Evolutionary conservation across 441 rosid genomes (phyloP).

Genomic region (Bruguiera hainesii): DNA sequence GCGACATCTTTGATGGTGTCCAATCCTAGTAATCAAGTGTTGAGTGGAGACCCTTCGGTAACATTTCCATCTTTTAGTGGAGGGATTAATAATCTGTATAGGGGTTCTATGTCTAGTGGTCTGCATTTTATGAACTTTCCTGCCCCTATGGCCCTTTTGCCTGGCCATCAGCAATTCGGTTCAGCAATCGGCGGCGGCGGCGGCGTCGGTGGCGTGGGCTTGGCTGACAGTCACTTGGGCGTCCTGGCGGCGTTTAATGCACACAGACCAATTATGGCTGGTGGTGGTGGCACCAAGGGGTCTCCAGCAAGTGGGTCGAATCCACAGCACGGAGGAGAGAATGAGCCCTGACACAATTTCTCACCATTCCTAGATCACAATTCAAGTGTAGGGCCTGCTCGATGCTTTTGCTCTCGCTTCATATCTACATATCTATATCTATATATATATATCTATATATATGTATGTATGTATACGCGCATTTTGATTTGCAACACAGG

Average conservation of each 20-base stretch:
- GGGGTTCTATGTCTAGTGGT: constrained; percentile 48
- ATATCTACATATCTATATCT: background rate
- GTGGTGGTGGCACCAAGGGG: constrained; percentile 24
- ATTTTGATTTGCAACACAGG: constrained; percentile 20
- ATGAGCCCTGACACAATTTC: constrained; percentile 35
- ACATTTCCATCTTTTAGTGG: constrained; percentile 41
- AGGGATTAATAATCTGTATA: constrained; percentile 31
- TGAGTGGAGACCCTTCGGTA: constrained; percentile 40
- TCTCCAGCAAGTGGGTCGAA: constrained; percentile 43
- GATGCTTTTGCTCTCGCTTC: constrained; percentile 16
- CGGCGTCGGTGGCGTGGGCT: constrained; percentile 10
- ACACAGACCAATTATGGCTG: constrained; percentile 43
- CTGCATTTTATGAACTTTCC: constrained; percentile 79
- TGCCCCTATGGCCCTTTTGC: constrained; percentile 59
- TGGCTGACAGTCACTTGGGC: constrained; percentile 36
- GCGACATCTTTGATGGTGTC: constrained; percentile 63
- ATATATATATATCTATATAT: background rate
- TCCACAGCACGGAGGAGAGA: constrained; percentile 46
- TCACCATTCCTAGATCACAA: constrained; percentile 36
- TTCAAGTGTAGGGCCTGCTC: constrained; percentile 38
- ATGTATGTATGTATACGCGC: constrained; percentile 11
- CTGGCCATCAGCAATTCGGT: constrained; percentile 57
- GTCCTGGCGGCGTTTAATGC: constrained; percentile 63
- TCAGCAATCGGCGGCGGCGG: constrained; percentile 30
- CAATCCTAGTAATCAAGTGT: constrained; percentile 35